Conservation (phyloP, 495 filamentous ascomycete species). For the Cercophora sp. region DNA sequence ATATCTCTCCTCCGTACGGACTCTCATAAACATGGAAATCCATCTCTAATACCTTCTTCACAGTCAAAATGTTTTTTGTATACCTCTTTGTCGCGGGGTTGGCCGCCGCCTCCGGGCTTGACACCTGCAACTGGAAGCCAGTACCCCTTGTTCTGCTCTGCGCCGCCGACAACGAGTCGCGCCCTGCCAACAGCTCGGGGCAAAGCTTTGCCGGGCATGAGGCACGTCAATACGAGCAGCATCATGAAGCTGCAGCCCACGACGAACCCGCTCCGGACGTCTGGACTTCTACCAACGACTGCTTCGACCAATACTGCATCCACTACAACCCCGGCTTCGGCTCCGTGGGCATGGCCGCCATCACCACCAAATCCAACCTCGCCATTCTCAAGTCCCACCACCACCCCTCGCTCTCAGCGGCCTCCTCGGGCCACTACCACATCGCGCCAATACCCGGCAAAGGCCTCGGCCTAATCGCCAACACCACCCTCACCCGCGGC, state of each 20-base stretch:
- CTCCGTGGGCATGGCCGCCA: constrained; percentile 22
- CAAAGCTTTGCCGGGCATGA: too few species aligned
- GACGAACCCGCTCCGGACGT: too few species aligned
- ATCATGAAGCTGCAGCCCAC: too few species aligned
- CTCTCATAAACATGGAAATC: background rate
- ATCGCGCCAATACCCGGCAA: constrained; percentile 18
- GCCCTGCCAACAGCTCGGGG: too few species aligned
- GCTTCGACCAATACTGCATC: constrained; percentile 24
- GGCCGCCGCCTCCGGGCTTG: background rate
- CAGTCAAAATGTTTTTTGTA: constrained; percentile 12
- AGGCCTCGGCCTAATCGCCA: constrained; percentile 23
- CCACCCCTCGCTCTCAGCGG: too few species aligned
- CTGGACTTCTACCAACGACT: constrained; percentile 10
- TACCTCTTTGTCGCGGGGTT: background rate
- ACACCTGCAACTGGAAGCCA: background rate
- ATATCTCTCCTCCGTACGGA: background rate
- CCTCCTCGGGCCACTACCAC: too few species aligned
- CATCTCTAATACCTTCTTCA: too few species aligned
- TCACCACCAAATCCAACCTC: constrained; percentile 23
- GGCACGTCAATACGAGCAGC: too few species aligned
- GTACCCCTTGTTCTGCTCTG: constrained; percentile 10
- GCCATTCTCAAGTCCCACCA: constrained; percentile 11
- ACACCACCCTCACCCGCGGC: constrained; percentile 20
- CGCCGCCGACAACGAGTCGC: background rate
- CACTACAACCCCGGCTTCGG: constrained; percentile 24